Percentiles rank a stretch among this genome's conserved stretches.
Evolutionary conservation across 208 protist genomes (phyloP).

Genomic region (Phytomonas sp.): DNA sequence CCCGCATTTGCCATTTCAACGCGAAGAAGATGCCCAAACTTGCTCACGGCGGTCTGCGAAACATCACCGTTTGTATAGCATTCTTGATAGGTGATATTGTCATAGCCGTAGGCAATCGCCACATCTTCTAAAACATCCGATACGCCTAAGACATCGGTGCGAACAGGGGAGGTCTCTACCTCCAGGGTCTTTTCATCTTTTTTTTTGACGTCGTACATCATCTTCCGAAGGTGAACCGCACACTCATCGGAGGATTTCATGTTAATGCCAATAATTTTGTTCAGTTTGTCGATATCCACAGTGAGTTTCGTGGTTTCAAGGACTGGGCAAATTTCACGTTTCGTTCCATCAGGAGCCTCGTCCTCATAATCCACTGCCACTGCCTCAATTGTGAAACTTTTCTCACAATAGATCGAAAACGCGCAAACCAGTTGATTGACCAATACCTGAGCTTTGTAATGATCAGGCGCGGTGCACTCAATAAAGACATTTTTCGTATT

Average conservation of each 20-base stretch:
- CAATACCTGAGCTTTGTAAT: slow-evolving; percentile 93
- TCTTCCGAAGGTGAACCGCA: slow-evolving; percentile 77
- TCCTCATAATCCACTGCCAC: slow-evolving; percentile 80
- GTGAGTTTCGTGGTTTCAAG: slow-evolving; percentile 43
- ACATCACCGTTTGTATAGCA: slow-evolving; percentile 78
- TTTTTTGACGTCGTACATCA: slow-evolving; percentile 80
- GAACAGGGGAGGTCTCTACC: slow-evolving; percentile 86
- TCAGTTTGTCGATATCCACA: slow-evolving; percentile 65
- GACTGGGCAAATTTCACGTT: slow-evolving; percentile 51
- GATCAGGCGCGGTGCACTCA: slow-evolving; percentile 97
- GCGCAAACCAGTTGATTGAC: slow-evolving; percentile 95
- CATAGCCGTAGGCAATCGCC: slow-evolving; percentile 96
- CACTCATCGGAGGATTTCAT: slow-evolving; percentile 62
- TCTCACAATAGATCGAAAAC: slow-evolving; percentile 92
- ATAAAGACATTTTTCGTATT: slow-evolving; percentile 98
- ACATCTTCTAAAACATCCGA: slow-evolving; percentile 98
- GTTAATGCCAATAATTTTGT: slow-evolving; percentile 85
- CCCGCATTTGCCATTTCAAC: slow-evolving; percentile 90
- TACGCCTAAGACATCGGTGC: slow-evolving; percentile 94
- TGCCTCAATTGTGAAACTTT: slow-evolving; percentile 86
- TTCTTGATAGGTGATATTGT: slow-evolving; percentile 88
- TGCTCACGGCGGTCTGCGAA: slow-evolving; percentile 88
- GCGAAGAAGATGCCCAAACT: slow-evolving; percentile 90
- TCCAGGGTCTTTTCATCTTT: slow-evolving; percentile 45
- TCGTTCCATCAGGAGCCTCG: slow-evolving; percentile 50